phyloP scores from a whole-genome alignment of 371 early-diverging fungal species.

The Apophysomyces trapeziformis region DNA sequence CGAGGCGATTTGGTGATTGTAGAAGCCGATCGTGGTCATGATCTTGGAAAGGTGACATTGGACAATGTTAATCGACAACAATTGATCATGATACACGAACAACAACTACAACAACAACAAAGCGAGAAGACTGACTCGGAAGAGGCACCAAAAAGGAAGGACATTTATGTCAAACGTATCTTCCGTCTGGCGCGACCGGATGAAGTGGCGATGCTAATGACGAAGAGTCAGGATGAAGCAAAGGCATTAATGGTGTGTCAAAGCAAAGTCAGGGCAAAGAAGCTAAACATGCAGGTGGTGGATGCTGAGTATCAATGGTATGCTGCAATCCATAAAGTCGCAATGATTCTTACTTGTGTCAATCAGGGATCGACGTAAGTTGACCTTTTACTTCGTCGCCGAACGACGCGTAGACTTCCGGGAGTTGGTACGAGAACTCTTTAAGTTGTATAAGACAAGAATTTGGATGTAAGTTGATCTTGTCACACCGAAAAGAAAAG shows the following conservation, averaged over 20 bases:
- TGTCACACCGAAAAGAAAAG: neutral
- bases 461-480: slow-evolving; percentile 94
- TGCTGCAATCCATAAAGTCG: neutral
- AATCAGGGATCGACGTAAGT: slow-evolving; percentile 89
- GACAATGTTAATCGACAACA: slow-evolving; percentile 28
- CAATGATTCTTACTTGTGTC: slow-evolving; percentile 1
- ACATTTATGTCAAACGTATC: slow-evolving; percentile 61
- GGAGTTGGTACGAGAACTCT: slow-evolving; percentile 97
- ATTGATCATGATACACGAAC: slow-evolving; percentile 19
- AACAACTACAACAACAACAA: slow-evolving; percentile 59
- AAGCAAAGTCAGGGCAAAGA: slow-evolving; percentile 85
- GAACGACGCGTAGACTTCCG: slow-evolving; percentile 98
- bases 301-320: slow-evolving; percentile 98
- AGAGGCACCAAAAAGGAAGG: slow-evolving; percentile 9
- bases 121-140: slow-evolving; percentile 51
- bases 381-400: slow-evolving; percentile 96
- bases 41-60: slow-evolving; percentile 82
- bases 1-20: slow-evolving; percentile 86
- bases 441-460: slow-evolving; percentile 98
- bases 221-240: slow-evolving; percentile 89
- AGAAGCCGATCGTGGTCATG: slow-evolving; percentile 96
- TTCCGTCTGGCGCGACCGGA: slow-evolving; percentile 78
- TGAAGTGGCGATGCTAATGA: slow-evolving; percentile 79
- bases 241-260: slow-evolving; percentile 92
- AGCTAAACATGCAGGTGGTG: slow-evolving; percentile 93